phyloP scores from a whole-genome alignment of 2,329 filamentous ascomycete species.

The Penicillium psychrosexuale region DNA sequence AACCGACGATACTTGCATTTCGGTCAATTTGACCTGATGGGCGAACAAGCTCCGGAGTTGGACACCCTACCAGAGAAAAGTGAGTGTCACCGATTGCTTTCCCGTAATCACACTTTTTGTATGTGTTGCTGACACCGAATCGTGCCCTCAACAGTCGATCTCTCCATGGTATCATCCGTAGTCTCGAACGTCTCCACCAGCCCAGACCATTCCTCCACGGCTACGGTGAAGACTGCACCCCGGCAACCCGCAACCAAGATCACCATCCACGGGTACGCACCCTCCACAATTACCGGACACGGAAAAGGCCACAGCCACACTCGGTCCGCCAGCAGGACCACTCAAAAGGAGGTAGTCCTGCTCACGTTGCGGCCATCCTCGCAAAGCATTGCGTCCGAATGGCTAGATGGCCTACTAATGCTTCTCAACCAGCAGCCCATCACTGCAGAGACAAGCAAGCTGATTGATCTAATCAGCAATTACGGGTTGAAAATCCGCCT shows the following conservation, averaged over 20 bases:
- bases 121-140: conserved; percentile 6
- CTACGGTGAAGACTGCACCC: conserved; percentile 46
- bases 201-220: conserved; percentile 49
- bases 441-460: conserved; percentile 90
- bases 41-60: conserved; percentile 64
- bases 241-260: conserved; percentile 68
- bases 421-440: conserved; percentile 92
- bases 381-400: conserved; percentile 85
- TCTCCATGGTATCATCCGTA: conserved; percentile 84
- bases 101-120: neutral
- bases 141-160: conserved; percentile 60
- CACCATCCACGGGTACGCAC: conserved; percentile 74
- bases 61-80: conserved; percentile 72
- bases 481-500: conserved; percentile 91
- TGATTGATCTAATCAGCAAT: conserved; percentile 79
- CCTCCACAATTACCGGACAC: conserved; percentile 30
- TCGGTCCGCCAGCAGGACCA: conserved; percentile 34
- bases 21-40: conserved; percentile 71
- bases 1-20: conserved; percentile 90
- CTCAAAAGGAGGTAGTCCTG: conserved; percentile 65
- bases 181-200: conserved; percentile 83
- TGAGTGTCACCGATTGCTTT: conserved; percentile 33
- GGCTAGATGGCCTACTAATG: conserved; percentile 94
- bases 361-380: conserved; percentile 78
- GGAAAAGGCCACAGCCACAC: conserved; percentile 35